Evolutionary conservation across 1,284 basidiomycete species (phyloP).

Genomic region (Trametes sp.): DNA sequence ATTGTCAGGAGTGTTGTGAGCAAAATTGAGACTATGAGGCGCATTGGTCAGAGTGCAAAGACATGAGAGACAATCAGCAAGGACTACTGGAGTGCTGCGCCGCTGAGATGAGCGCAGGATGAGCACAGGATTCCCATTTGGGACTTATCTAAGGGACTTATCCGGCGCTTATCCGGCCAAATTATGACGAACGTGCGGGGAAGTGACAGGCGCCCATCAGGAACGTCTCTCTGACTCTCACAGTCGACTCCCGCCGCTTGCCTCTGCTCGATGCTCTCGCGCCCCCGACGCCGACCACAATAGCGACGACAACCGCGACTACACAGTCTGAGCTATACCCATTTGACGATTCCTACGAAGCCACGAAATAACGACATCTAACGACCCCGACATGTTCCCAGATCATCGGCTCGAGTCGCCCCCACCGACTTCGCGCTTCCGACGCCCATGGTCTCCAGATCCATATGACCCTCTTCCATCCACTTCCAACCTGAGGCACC

Average conservation of each 20-base stretch:
- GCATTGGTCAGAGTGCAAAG: slow-evolving; percentile 23
- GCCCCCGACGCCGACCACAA: slow-evolving; percentile 18
- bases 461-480: slow-evolving; percentile 61
- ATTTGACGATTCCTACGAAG: not conserved
- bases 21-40: slow-evolving; percentile 14
- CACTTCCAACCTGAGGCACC: slow-evolving; percentile 26
- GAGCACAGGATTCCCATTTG: slow-evolving; percentile 11
- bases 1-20: not conserved
- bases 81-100: no score
- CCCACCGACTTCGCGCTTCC: slow-evolving; percentile 57
- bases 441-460: slow-evolving; percentile 70
- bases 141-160: slow-evolving; percentile 8
- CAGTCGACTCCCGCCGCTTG: slow-evolving; percentile 15
- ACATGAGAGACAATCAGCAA: slow-evolving; percentile 20
- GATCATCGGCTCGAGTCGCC: slow-evolving; percentile 57
- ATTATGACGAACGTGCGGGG: slow-evolving; percentile 24
- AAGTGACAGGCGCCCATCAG: not conserved
- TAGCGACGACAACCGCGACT: slow-evolving; percentile 14
- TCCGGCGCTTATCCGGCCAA: slow-evolving; percentile 4
- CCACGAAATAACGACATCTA: slow-evolving; percentile 27
- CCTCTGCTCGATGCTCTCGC: slow-evolving; percentile 13
- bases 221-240: slow-evolving; percentile 7
- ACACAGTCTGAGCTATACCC: not conserved
- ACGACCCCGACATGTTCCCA: slow-evolving; percentile 44
- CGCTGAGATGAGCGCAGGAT: no score